phyloP scores from a whole-genome alignment of 306 rosid species.

The Abrus precatorius region DNA sequence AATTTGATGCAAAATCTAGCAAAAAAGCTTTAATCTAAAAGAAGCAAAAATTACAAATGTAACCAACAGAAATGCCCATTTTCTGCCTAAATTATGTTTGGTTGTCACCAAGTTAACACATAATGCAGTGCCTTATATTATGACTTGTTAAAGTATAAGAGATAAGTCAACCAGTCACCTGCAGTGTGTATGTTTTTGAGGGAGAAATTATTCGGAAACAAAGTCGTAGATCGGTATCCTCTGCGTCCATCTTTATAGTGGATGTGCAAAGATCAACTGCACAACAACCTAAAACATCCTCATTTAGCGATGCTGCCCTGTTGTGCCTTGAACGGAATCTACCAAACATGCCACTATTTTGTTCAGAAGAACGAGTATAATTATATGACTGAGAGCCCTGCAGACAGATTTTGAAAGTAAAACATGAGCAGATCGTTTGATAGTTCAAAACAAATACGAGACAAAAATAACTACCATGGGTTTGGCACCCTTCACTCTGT shows the following conservation, averaged over 20 bases:
- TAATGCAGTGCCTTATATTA: slow-evolving; percentile 1
- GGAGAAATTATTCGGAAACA: slow-evolving; percentile 99
- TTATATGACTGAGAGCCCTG: slow-evolving; percentile 81
- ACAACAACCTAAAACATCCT: slow-evolving; percentile 76
- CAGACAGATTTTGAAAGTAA: slow-evolving; percentile 39
- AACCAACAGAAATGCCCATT: slow-evolving; percentile 23
- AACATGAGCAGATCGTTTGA: slow-evolving; percentile 41
- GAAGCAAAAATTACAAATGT: slow-evolving; percentile 12
- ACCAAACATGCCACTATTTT: slow-evolving; percentile 84
- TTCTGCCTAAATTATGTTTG: slow-evolving; percentile 5
- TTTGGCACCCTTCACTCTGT: slow-evolving; percentile 75
- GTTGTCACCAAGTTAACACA: slow-evolving; percentile 26
- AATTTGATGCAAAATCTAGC: slow-evolving; percentile 2
- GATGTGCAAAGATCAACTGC: slow-evolving; percentile 86
- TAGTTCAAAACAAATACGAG: slow-evolving; percentile 36
- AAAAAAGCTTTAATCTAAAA: slow-evolving; percentile 18
- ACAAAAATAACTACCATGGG: slow-evolving; percentile 71
- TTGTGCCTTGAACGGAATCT: slow-evolving; percentile 90
- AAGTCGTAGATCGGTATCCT: slow-evolving; percentile 91
- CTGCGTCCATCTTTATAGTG: slow-evolving; percentile 93
- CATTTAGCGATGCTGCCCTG: slow-evolving; percentile 66
- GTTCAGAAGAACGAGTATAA: slow-evolving; percentile 70
- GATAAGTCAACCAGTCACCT: slow-evolving; percentile 68
- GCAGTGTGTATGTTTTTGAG: slow-evolving; percentile 78
- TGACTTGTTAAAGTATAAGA: slow-evolving; percentile 29